Percentiles rank a stretch among this genome's conserved stretches.
Evolutionary conservation across 2,329 filamentous ascomycete species (phyloP).

Genomic region (Verticillium longisporum): DNA sequence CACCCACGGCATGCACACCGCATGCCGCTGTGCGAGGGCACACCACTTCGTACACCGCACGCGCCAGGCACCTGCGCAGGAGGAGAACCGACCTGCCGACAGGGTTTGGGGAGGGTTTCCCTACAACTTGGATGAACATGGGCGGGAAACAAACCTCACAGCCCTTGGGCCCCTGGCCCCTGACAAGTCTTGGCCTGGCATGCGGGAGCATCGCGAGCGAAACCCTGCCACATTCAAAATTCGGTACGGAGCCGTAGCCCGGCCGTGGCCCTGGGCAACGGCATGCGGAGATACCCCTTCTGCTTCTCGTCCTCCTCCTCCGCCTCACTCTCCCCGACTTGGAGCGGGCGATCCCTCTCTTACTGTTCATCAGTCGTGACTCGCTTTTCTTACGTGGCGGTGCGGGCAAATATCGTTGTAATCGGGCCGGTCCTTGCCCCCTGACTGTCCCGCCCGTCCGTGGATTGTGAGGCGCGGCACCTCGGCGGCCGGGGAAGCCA

Average conservation of each 20-base stretch:
- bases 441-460: not conserved
- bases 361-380: not conserved
- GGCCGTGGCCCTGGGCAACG: not conserved
- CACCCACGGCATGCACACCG: not conserved
- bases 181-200: not conserved
- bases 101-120: not conserved
- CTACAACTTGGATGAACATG: not conserved
- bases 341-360: too few species aligned
- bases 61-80: not conserved
- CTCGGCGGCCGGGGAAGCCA: not conserved
- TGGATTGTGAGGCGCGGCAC: not conserved
- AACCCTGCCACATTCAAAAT: not conserved
- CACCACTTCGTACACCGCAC: not conserved
- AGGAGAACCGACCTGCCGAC: not conserved
- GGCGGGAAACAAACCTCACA: not conserved
- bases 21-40: not conserved
- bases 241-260: not conserved
- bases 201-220: not conserved
- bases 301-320: not conserved
- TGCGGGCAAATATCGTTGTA: not conserved
- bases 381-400: not conserved
- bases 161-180: not conserved
- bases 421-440: not conserved
- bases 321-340: too few species aligned
- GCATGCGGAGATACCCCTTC: not conserved